Conservation (phyloP, 2,329 filamentous ascomycete genomes). For the Fusarium sublunatum region DNA sequence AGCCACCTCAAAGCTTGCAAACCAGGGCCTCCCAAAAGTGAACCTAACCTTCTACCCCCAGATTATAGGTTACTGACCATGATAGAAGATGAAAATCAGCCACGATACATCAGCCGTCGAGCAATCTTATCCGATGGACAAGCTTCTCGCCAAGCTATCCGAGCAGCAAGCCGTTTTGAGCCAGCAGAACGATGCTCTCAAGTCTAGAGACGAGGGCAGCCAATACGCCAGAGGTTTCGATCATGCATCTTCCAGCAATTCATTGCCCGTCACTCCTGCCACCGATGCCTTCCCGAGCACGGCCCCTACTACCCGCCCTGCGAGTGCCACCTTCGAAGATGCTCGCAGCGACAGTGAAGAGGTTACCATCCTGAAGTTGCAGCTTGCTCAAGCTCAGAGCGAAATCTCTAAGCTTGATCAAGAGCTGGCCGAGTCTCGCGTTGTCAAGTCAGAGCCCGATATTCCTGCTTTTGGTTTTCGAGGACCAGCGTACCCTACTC, state of each 20-base stretch:
- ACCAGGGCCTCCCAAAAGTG: constrained; percentile 67
- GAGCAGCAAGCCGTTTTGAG: constrained; percentile 73
- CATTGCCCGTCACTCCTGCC: constrained; percentile 71
- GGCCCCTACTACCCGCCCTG: constrained; percentile 62
- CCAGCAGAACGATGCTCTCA: constrained; percentile 68
- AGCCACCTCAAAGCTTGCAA: constrained; percentile 65
- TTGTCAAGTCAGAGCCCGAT: constrained; percentile 64
- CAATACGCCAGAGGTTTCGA: constrained; percentile 55
- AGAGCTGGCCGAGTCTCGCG: constrained; percentile 73
- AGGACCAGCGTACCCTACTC: constrained; percentile 38
- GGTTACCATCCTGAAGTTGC: constrained; percentile 73
- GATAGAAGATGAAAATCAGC: constrained; percentile 61
- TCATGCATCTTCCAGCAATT: constrained; percentile 65
- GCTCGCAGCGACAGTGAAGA: constrained; percentile 62
- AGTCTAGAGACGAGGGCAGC: constrained; percentile 53
- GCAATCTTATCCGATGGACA: constrained; percentile 72
- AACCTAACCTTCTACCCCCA: constrained; percentile 1
- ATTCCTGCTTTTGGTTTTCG: constrained; percentile 37
- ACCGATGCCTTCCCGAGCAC: constrained; percentile 64
- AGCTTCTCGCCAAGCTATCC: constrained; percentile 77
- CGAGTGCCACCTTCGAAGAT: constrained; percentile 63
- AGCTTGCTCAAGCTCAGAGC: constrained; percentile 76
- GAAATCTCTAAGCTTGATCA: constrained; percentile 78
- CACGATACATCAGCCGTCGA: constrained; percentile 54
- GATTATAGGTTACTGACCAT: constrained; percentile 40